These are phyloP conservation scores for Lepidium sativum DNA, from an alignment of 345 rosid species.

Conservation along the genomic window DNA sequence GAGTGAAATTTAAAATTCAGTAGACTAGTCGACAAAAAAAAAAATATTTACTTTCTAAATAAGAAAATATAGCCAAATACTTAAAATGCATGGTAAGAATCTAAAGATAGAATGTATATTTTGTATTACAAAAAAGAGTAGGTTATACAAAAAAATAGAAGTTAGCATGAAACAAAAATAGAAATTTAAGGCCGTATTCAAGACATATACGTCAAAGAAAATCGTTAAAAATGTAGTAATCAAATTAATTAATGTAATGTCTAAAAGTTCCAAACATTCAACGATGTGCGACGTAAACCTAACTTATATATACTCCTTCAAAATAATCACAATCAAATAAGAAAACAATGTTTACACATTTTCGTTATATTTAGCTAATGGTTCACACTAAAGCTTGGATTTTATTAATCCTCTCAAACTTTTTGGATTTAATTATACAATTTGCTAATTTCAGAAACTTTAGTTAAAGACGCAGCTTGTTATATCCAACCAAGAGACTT, in stretches of 20 bases:
- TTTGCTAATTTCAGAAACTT: background rate
- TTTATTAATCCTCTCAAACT: background rate
- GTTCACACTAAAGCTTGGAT: background rate
- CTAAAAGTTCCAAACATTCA: background rate
- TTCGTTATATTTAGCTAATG: background rate
- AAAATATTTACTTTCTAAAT: background rate
- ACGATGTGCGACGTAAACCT: slow-evolving; percentile 15
- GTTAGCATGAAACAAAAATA: background rate
- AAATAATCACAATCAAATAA: background rate
- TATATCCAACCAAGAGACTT: no score
- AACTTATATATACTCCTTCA: background rate
- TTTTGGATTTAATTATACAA: background rate
- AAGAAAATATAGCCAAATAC: background rate
- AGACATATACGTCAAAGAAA: background rate
- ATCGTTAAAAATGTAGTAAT: background rate
- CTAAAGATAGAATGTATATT: background rate
- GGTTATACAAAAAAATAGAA: background rate
- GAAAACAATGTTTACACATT: background rate
- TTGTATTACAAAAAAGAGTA: background rate
- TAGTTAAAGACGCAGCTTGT: background rate
- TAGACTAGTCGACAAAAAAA: no score
- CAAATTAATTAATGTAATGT: background rate
- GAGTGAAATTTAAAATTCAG: no score
- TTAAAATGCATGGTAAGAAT: background rate
- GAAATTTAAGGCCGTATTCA: background rate